phyloP scores from a whole-genome alignment of 2,329 filamentous ascomycete genomes.

The Sporothrix phasma region DNA sequence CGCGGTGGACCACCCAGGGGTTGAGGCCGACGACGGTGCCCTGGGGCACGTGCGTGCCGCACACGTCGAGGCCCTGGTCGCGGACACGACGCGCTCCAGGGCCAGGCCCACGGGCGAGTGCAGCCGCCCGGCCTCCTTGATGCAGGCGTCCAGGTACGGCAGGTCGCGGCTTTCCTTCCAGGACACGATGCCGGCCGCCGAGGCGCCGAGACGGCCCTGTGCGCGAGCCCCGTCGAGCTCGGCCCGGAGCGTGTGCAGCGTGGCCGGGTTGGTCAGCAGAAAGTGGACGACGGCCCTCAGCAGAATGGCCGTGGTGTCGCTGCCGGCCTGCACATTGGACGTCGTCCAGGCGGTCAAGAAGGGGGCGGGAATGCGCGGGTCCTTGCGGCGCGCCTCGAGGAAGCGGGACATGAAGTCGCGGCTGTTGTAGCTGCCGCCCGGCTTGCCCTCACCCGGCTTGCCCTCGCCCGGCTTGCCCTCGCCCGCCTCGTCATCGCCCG shows the following conservation, averaged over 20 bases:
- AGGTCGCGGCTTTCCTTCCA: slow-evolving; percentile 23
- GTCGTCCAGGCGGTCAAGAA: slow-evolving; percentile 28
- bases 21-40: slow-evolving; percentile 34
- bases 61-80: slow-evolving; percentile 29
- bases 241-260: slow-evolving; percentile 22
- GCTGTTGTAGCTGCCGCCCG: slow-evolving; percentile 23
- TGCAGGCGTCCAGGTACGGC: slow-evolving; percentile 40
- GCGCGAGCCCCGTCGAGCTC: slow-evolving; percentile 27
- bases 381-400: slow-evolving; percentile 26
- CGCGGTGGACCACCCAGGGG: slow-evolving; percentile 30
- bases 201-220: slow-evolving; percentile 4
- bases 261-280: slow-evolving; percentile 24
- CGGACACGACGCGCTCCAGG: slow-evolving; percentile 38
- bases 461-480: too few species aligned
- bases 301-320: slow-evolving; percentile 28
- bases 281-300: slow-evolving; percentile 29
- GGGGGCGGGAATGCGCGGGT: background rate
- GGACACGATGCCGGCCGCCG: background rate
- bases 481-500: too few species aligned
- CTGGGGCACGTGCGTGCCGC: slow-evolving; percentile 27
- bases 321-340: slow-evolving; percentile 28
- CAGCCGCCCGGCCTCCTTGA: slow-evolving; percentile 41
- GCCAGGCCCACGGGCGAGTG: slow-evolving; percentile 39
- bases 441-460: too few species aligned
- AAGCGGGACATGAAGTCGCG: slow-evolving; percentile 33